Base-by-base conservation (phyloP, 176 grass and related monocot genomes). In the Aechmea fasciata region DNA sequence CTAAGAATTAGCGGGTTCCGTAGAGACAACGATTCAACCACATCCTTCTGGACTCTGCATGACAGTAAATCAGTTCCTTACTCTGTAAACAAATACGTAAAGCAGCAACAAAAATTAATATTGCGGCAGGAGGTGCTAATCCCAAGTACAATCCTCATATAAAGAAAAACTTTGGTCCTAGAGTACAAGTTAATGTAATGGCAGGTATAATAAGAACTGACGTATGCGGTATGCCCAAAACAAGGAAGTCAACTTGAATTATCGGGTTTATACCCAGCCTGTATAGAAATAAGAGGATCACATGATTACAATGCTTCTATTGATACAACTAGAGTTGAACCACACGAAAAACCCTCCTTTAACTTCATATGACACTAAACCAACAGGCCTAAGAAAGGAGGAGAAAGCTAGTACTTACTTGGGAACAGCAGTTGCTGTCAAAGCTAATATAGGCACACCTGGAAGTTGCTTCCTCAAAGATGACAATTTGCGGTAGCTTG, bases 401-500 rank as follows among this genome's bases (percentile, higher is more conserved):
- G 23, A 19, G 5, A 66, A 23, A 23, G 73, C 33, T 69, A 50
- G 2, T 3, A 69, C 77, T 87, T 82, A 92, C 93, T 92, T 92
- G 0, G 86, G 86, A 51, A 90, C 83, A 70, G 89, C 93, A 28
- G 93, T 97, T 68, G 93, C 93, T 63, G 93, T 92, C 69, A 97
- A 75, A 85, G 93, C 93, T 81, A 97, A 87, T 68, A 97, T 81
- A 68, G 93, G 86, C 29, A 92, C 76, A 81, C 85, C 84, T 57
- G 93, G 83, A 82, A 97, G 83, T 63, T 90, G 78, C 2, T 77
- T 92, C 81, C 93, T 92, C 62, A 96, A 74, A 78, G 89, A 96
- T 79, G 93, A 92, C 50, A 92, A 78, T 72, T 92, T 97, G 25
- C 89, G 84, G 52, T 92, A 97, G 69, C 89, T 92, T 81, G 93